Evolutionary conservation across 768 basidiomycete species (phyloP), one percentile per base, ranked within the genome.

Genomic region (Suillus decipiens): DNA sequence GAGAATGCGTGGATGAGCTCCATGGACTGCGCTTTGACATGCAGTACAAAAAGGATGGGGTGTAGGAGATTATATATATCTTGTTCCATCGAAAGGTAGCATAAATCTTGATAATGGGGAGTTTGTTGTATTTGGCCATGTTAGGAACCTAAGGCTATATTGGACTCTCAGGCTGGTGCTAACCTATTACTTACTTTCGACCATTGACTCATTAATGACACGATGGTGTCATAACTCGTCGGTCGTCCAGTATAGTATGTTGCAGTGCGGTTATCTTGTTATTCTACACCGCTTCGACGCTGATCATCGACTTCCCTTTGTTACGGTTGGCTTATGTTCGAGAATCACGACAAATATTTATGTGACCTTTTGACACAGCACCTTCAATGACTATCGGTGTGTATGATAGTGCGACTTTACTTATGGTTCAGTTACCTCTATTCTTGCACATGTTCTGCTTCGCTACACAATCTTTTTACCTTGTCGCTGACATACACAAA

Each of bases 21-120:
- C 24, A 37, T 39, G 37, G 9, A 28, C 15, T 15, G 37, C 37
- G 39, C 37, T 9, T 56, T 56, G 22, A 28, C 36, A 53, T 53
- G 19, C 19, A 53, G 51, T 33, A 33, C 19, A 33, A 34, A 50
- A 53, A 12, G 51, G 51, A 12, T 17, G 37, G 37, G 36, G 22
- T 37, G 55, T 56, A 56, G 37, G 39, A 28, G 37, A 56, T 56
- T 19, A 56, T 24, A 39, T 56, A 28, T 36, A 37, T 56, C 55
- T 56, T 56, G 55, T 39, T 37, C 12, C 51, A 28, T 39, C 37
- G 45, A 28, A 56, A 5, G 37, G 14, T 39, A 39, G 17, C 55
- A 39, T 56, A 39, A 39, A 56, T 56, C 24, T 56, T 56, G 55
- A 56, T 39, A 37, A 39, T 56, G 14, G 53, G n/a, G 15, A 17